phyloP scores from a whole-genome alignment of 1,284 basidiomycete genomes.

The Ustilago sp. region DNA sequence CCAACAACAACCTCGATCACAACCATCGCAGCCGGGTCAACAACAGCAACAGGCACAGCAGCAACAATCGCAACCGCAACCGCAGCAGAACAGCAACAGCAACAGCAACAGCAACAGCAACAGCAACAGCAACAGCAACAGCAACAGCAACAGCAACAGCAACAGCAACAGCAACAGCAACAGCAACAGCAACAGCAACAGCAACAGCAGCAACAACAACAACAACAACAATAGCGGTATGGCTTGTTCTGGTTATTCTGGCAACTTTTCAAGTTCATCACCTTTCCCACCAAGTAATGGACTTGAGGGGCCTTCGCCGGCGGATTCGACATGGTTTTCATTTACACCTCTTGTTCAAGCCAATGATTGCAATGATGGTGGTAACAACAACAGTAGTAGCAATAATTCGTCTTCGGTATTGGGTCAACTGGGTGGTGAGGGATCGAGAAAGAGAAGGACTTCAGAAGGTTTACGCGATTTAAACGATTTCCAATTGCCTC shows the following conservation, averaged over 20 bases:
- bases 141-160: conserved; percentile 14
- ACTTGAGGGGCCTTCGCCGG: conserved; percentile 47
- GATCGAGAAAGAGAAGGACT: conserved; percentile 45
- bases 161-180: conserved; percentile 5
- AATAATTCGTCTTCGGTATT: conserved; percentile 31
- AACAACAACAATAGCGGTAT: conserved; percentile 18
- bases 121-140: conserved; percentile 10
- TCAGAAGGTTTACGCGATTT: conserved; percentile 38
- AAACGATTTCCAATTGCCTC: conserved; percentile 52
- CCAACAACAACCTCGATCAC: conserved; percentile 16
- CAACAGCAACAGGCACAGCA: conserved; percentile 15
- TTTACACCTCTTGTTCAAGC: conserved; percentile 53
- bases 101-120: conserved; percentile 13
- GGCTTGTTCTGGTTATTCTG: conserved; percentile 4
- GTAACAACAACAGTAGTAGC: conserved; percentile 7
- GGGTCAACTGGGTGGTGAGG: conserved; percentile 51
- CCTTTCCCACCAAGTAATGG: conserved; percentile 38
- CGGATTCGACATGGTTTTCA: conserved; percentile 57
- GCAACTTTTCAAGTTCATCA: conserved; percentile 25
- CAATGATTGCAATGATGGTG: conserved; percentile 15
- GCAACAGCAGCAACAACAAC: conserved; percentile 12
- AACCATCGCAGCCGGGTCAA: conserved; percentile 18
- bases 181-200: conserved; percentile 14
- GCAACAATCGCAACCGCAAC: conserved; percentile 16
- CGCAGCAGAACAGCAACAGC: conserved; percentile 5